Evolutionary conservation across 306 rosid genomes (phyloP), one percentile per base, ranked within the genome.

Genomic region (Quercus parvula): DNA sequence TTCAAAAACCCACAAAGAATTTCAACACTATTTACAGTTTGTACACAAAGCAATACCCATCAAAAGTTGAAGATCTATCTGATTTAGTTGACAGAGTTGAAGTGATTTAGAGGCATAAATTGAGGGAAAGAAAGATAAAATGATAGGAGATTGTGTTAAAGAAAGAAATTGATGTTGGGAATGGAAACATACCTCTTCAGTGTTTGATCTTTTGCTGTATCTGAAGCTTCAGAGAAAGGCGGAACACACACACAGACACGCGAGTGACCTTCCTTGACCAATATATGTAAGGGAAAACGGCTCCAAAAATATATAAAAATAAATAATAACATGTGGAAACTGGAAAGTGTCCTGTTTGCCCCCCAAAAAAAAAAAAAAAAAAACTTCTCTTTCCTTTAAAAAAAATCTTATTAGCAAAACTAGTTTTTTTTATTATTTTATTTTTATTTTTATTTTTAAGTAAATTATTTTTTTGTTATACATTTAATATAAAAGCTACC

Each of bases 51-150:
- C 20, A 35, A 55, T 9, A 51, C 25, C 44, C 17, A n/a, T 68
- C 71, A 19, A 77, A 49, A 56, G 35, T 30, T 14, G 66, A 38
- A 69, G 75, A 77, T 77, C 75, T 68, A 77, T 77, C 75, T 68
- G 17, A 68, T 57, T 55, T 69, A 27, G 57, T 63, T 1, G 13
- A 52, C 58, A 69, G 35, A 67, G 0, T 11, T 11, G 20, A 30
- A 49, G 15, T 49, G 17, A 49, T 49, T 49, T 13, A 71, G 66
- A 77, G 66, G 66, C 66, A 22, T 20, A n/a, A 58, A 3, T 58
- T 24, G 6, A 58, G 4, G 66, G 17, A 58, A 58, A 58, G 28
- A 20, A 22, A 20, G 31, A 24, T 5, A 11, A 58, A 11, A 58
- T 27, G 66, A 58, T 22, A 24, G 15, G 30, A 58, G 17, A 58